phyloP scores from a whole-genome alignment of 371 early-diverging fungal species.

The Mucor irregularis region DNA sequence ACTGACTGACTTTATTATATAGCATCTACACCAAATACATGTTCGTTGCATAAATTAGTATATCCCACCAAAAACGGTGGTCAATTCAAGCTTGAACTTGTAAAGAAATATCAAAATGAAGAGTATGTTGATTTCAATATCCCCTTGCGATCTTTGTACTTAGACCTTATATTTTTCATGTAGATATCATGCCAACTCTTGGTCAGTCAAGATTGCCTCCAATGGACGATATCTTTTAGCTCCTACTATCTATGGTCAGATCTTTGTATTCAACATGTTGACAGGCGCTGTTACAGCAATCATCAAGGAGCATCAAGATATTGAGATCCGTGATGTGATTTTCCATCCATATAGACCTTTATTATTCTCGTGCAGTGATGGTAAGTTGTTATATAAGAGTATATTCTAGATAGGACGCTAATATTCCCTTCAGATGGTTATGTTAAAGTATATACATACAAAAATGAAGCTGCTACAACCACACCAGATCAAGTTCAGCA shows the following conservation, averaged over 20 bases:
- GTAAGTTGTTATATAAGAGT: conserved; percentile 32
- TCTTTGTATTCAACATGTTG: conserved; percentile 78
- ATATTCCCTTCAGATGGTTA: conserved; percentile 25
- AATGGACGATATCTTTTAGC: conserved; percentile 86
- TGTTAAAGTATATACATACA: conserved; percentile 46
- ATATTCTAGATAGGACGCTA: not conserved
- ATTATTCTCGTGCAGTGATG: conserved; percentile 85
- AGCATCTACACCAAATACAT: conserved; percentile 83
- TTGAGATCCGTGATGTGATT: conserved; percentile 90
- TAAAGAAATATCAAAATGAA: conserved; percentile 72
- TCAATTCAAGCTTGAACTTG: conserved; percentile 69
- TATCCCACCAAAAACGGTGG: conserved; percentile 71
- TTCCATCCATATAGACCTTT: conserved; percentile 83
- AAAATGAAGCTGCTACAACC: too few species aligned
- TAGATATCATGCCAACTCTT: conserved; percentile 87
- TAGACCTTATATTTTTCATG: not conserved
- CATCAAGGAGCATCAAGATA: conserved; percentile 78
- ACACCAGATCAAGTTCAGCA: conserved; percentile 7
- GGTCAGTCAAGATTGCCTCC: conserved; percentile 83
- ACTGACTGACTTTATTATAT: not conserved
- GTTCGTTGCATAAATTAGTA: conserved; percentile 76
- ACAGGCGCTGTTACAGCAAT: conserved; percentile 74
- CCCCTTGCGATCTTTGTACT: too few species aligned
- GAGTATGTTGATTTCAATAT: too few species aligned
- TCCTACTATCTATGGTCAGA: conserved; percentile 85